These are phyloP conservation scores for Serendipita sp. DNA, from an alignment of 768 basidiomycete genomes.

Conservation along the genomic window DNA sequence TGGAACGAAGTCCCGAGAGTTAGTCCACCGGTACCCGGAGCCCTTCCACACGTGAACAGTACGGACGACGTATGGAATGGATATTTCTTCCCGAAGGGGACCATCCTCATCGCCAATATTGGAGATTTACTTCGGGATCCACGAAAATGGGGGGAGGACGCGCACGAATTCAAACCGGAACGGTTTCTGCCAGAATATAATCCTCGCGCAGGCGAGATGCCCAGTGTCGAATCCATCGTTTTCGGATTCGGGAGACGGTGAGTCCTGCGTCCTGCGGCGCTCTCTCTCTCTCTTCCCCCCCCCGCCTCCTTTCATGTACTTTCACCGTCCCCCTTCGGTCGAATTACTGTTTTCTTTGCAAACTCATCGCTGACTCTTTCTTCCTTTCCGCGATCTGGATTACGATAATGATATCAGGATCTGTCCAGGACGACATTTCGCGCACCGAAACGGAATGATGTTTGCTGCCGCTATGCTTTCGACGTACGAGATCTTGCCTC, in stretches of 20 bases:
- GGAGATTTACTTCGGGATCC: not conserved
- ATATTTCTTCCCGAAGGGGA: slow-evolving; percentile 11
- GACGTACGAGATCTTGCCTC: not conserved
- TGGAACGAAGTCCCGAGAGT: slow-evolving; percentile 35
- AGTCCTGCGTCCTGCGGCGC: too few relatives aligned
- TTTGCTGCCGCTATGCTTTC: not conserved
- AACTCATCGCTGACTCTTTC: too few relatives aligned
- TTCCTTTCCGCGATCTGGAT: too few relatives aligned
- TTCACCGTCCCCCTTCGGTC: too few relatives aligned
- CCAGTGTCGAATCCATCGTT: not conserved
- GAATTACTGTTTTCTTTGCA: not conserved
- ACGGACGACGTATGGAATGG: slow-evolving; percentile 6
- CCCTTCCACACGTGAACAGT: slow-evolving; percentile 9
- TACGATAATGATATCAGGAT: too few relatives aligned
- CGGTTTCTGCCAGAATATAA: not conserved
- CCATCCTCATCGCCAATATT: slow-evolving; percentile 10
- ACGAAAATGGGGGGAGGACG: not conserved
- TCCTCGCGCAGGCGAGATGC: not conserved
- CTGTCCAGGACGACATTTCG: not conserved
- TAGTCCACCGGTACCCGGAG: slow-evolving; percentile 32
- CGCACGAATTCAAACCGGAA: not conserved
- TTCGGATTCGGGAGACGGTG: not conserved
- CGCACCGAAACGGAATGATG: not conserved
- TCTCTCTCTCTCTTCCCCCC: too few relatives aligned
- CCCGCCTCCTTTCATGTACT: too few relatives aligned